Conservation (phyloP, 1,139 yeast genomes). For the Yamadazyma diospyri region DNA sequence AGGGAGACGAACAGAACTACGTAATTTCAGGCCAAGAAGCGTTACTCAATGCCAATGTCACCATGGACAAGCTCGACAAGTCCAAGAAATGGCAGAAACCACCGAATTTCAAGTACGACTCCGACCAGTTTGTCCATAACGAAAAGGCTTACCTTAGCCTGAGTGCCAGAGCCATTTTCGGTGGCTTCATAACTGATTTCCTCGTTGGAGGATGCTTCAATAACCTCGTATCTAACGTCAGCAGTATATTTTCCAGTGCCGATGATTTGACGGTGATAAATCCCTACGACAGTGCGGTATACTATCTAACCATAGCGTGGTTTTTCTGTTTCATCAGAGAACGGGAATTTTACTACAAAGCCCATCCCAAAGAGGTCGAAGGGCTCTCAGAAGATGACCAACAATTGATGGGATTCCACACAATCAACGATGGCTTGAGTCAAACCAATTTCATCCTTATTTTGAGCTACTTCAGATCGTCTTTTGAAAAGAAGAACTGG, state of each 20-base stretch:
- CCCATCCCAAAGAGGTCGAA: constrained; percentile 16
- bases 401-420: constrained; percentile 46
- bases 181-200: constrained; percentile 47
- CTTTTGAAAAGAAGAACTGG: constrained; percentile 50
- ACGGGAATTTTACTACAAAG: constrained; percentile 20
- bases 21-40: constrained; percentile 76
- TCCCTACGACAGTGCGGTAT: constrained; percentile 42
- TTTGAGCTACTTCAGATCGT: constrained; percentile 52
- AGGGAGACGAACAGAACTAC: constrained; percentile 56
- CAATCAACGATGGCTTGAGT: constrained; percentile 64
- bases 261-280: constrained; percentile 36
- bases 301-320: constrained; percentile 69
- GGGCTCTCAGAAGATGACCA: constrained; percentile 18
- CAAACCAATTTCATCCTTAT: constrained; percentile 64
- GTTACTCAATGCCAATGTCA: constrained; percentile 39
- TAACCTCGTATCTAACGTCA: constrained; percentile 51
- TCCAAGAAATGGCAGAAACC: constrained; percentile 64
- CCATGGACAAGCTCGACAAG: constrained; percentile 60
- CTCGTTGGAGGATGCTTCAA: constrained; percentile 78
- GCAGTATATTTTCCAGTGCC: constrained; percentile 42
- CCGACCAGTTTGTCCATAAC: constrained; percentile 35
- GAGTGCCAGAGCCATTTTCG: constrained; percentile 30
- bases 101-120: constrained; percentile 39
- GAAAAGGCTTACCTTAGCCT: constrained; percentile 27
- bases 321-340: constrained; percentile 45